Base-by-base conservation (phyloP, 495 filamentous ascomycete species). In the Achaetomiella virescens region DNA sequence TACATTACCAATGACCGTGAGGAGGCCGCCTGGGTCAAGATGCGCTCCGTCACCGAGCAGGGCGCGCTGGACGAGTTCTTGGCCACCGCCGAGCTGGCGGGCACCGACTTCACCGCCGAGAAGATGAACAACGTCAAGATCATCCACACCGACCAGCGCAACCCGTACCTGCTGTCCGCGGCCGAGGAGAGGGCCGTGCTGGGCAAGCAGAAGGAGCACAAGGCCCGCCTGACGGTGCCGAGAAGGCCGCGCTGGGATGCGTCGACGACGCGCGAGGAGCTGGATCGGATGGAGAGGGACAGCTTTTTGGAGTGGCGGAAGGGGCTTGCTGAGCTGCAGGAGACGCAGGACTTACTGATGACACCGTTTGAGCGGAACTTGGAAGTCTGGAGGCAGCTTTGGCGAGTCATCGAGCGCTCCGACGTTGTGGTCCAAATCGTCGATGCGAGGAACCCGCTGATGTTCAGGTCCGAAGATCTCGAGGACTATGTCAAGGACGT, bases 61-160 rank as follows among this genome's bases (percentile, higher is more conserved):
- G 92, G 84, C 54, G 90, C 92, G 36, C 82, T 98, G 48, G 93
- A 98, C 72, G 82, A 83, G 65, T 78, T 81, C 65, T 60, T 79
- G 56, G 78, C 78, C 14, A 97, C 92, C 25, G 92, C 92, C 60
- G 91, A 97, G 72, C 78, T 99, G 60, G 95, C 95, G 18, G 91
- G 90, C 45, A 99, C 95, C 55, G 95, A 99, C 67, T 99, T 99
- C 70, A 96, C 93, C 6, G 95, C 95, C 35, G 93, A 99, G 79
- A 96, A 97, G 78, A 88, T 95, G 81, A 96, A 90, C 71, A 96
- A 92, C 68, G 87, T 97, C 69, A 95, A 96, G 73, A 96, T 99
- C 68, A 97, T 99, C 62, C 92, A 99, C 64, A 83, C 82, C 51
- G 88, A 93, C 67, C 91, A 97, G 74, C 85, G 84, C 70, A 99